phyloP scores from a whole-genome alignment of 148 eudicot species.

The Cornus suecica region DNA sequence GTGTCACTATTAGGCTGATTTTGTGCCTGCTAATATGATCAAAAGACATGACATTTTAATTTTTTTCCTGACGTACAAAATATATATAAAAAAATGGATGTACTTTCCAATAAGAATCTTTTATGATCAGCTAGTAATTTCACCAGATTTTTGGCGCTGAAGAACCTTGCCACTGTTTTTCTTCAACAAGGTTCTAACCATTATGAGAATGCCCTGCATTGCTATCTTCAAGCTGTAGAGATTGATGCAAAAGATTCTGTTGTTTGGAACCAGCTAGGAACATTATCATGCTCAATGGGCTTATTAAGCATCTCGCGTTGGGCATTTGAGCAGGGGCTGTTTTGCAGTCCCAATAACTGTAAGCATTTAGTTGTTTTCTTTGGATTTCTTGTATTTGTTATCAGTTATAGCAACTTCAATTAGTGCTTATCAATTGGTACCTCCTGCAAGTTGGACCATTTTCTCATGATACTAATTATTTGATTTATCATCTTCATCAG shows the following conservation, averaged over 20 bases:
- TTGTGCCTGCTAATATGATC: background rate
- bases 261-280: slow-evolving; percentile 96
- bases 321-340: slow-evolving; percentile 99
- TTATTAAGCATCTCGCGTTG: slow-evolving; percentile 83
- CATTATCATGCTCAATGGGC: slow-evolving; percentile 93
- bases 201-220: slow-evolving; percentile 71
- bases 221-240: slow-evolving; percentile 98
- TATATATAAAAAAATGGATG: background rate
- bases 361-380: slow-evolving; percentile 26
- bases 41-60: background rate
- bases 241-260: slow-evolving; percentile 92
- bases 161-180: slow-evolving; percentile 93
- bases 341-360: slow-evolving; percentile 98
- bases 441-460: background rate
- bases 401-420: background rate
- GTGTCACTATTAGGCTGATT: background rate
- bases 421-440: background rate
- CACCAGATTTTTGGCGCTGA: slow-evolving; percentile 84
- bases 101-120: background rate
- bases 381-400: background rate
- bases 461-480: background rate
- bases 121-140: background rate
- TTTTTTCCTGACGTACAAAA: background rate
- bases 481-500: background rate
- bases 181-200: slow-evolving; percentile 74